Percentiles rank a stretch among this genome's conserved stretches.
These are phyloP conservation scores for Gomphus bonarii DNA, from an alignment of 1,284 basidiomycete genomes.

Conservation along the genomic window DNA sequence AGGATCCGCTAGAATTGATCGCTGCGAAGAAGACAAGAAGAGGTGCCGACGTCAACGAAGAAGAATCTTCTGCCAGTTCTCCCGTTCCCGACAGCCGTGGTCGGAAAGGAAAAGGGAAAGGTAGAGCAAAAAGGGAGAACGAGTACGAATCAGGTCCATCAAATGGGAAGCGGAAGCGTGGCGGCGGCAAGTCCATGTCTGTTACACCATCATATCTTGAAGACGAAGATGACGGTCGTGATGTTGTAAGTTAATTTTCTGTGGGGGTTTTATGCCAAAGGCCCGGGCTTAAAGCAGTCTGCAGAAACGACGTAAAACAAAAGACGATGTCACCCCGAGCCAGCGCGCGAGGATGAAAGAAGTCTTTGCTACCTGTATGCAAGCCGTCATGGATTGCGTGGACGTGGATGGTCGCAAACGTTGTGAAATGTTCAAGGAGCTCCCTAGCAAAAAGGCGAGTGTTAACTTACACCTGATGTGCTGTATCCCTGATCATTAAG, in stretches of 20 bases:
- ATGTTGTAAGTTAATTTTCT: slow-evolving; percentile 37
- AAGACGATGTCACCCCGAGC: slow-evolving; percentile 39
- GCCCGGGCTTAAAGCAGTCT: neutral
- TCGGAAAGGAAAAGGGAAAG: slow-evolving; percentile 56
- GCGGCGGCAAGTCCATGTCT: slow-evolving; percentile 58
- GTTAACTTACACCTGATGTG: neutral
- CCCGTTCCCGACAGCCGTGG: slow-evolving; percentile 53
- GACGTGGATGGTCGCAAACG: slow-evolving; percentile 68
- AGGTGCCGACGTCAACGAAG: slow-evolving; percentile 39
- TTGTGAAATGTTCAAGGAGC: slow-evolving; percentile 75
- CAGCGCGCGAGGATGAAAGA: slow-evolving; percentile 75
- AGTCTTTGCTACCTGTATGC: slow-evolving; percentile 72
- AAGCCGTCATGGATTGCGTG: slow-evolving; percentile 68
- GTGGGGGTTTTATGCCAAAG: neutral
- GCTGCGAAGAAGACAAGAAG: slow-evolving; percentile 60
- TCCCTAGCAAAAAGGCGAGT: slow-evolving; percentile 64
- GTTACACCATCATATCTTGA: slow-evolving; percentile 63
- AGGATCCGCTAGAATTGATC: slow-evolving; percentile 71
- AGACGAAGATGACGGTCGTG: slow-evolving; percentile 55
- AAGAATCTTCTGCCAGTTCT: slow-evolving; percentile 40
- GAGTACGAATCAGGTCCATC: slow-evolving; percentile 40
- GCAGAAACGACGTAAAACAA: slow-evolving; percentile 74
- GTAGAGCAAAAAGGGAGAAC: slow-evolving; percentile 31
- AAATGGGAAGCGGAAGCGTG: slow-evolving; percentile 61
- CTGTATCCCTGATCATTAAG: neutral